Evolutionary conservation across 2,329 filamentous ascomycete genomes (phyloP), one percentile per base, ranked within the genome.

Genomic region (Scytalidium sp.): DNA sequence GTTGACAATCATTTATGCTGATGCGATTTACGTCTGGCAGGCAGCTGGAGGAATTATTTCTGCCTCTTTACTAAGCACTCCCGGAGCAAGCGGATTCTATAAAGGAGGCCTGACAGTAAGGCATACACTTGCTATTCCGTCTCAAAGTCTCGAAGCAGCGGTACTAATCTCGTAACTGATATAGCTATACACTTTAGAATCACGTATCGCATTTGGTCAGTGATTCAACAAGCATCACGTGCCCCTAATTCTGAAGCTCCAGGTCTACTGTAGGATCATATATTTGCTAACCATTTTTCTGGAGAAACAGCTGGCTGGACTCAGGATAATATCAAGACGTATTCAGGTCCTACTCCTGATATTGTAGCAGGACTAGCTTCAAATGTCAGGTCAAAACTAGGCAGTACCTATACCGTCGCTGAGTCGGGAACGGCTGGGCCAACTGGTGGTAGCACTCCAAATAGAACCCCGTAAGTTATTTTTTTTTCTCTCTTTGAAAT

Each of bases 371-470:
- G 74, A 0, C 60, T 86, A 7, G 83, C 82, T 1, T 71, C 73
- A 39, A 75, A 83, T 57, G 76, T 81, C 22, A 66, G 81, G n/a
- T 66, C 60, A n/a, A 78, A 73, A 41, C 63, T 85, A 21, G 70
- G 70, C 6, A 75, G 73, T 50, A 83, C 79, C 17, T 85, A 84
- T 60, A 75, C 75, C 8, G 60, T 85, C 7, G 72, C 71, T 48
- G 81, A 85, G 69, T 80, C 75, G 46, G 83, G 83, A 1, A 85
- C 81, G 2, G 83, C 82, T n/a, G 83, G 83, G 1, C 83, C 83
- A 8, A 83, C 78, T 1, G 80, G 78, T 11, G 82, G 81, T 0
- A 66, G 65, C 22, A 78, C 75, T 41, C 70, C 67, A 53, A 85
- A 84, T 61, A 66, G 82, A 36, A 79, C 71, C 29, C 82, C 81